Conservation (phyloP, 192 early-diverging fungal genomes). For the Backusella luteola region DNA sequence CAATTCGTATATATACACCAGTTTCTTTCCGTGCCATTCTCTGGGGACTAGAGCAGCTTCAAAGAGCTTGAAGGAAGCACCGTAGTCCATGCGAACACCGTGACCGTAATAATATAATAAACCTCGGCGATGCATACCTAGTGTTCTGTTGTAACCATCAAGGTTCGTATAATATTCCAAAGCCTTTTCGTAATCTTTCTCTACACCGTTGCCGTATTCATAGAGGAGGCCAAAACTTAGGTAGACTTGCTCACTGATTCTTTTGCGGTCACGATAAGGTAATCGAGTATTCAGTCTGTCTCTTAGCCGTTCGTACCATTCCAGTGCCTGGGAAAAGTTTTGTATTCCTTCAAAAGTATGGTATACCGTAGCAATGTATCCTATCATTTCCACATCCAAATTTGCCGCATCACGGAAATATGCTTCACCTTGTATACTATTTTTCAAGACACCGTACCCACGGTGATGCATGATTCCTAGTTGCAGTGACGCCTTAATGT, state of each 20-base stretch:
- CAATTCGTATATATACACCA: neutral
- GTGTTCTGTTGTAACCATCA: neutral
- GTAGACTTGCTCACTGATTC: neutral
- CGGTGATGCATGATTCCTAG: neutral
- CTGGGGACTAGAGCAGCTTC: neutral
- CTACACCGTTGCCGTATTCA: neutral
- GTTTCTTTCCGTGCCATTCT: neutral
- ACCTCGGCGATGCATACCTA: neutral
- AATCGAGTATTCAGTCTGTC: neutral
- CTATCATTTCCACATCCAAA: neutral
- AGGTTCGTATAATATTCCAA: neutral
- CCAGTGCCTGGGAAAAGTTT: neutral
- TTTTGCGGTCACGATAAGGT: neutral
- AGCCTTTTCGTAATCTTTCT: neutral
- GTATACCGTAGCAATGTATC: neutral
- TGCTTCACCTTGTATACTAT: neutral
- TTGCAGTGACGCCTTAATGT: neutral
- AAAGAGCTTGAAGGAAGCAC: neutral
- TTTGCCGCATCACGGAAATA: neutral
- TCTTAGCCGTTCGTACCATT: neutral
- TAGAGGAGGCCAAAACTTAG: neutral
- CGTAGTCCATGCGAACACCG: neutral
- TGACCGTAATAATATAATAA: neutral
- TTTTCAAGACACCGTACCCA: neutral
- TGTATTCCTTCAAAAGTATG: neutral